These are phyloP conservation scores for Metroxylon sagu DNA, from an alignment of 176 grass and related monocot species.

Conservation along the genomic window DNA sequence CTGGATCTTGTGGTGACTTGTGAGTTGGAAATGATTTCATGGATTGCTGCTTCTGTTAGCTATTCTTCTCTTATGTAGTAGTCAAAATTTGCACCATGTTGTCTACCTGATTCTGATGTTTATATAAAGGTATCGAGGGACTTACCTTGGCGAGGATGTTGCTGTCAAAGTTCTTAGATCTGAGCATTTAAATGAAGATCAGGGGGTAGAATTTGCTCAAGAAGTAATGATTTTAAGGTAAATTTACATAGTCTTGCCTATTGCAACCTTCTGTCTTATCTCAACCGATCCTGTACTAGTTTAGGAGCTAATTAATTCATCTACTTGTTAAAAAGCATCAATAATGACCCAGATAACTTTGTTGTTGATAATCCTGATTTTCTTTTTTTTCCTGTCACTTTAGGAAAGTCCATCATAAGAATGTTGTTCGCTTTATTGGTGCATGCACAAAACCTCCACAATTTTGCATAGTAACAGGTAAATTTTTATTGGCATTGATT, in stretches of 20 bases:
- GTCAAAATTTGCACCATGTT: no score
- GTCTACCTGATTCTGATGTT: slow-evolving; percentile 2
- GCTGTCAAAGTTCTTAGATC: slow-evolving; percentile 77
- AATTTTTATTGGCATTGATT: neutral
- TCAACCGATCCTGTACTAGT: neutral
- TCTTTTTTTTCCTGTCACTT: slow-evolving; percentile 17
- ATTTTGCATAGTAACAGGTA: slow-evolving; percentile 91
- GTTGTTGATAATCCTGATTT: slow-evolving; percentile 12
- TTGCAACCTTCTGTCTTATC: neutral
- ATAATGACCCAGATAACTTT: neutral
- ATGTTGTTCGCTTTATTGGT: slow-evolving; percentile 68
- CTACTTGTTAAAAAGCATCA: no score
- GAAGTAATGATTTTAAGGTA: slow-evolving; percentile 91
- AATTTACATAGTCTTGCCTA: no score
- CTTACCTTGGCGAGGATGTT: slow-evolving; percentile 66
- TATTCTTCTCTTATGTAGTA: no score
- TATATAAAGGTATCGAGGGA: slow-evolving; percentile 57
- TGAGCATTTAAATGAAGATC: slow-evolving; percentile 56
- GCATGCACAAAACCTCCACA: slow-evolving; percentile 66
- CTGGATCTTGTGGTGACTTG: slow-evolving; percentile 89
- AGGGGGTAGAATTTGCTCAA: slow-evolving; percentile 76
- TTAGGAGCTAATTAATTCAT: neutral
- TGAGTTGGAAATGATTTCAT: slow-evolving; percentile 24
- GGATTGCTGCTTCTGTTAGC: neutral
- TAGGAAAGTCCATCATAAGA: slow-evolving; percentile 80